Evolutionary conservation across 257 asterid genomes (phyloP), one percentile per base, ranked within the genome.

Genomic region (Solanum rostratum): DNA sequence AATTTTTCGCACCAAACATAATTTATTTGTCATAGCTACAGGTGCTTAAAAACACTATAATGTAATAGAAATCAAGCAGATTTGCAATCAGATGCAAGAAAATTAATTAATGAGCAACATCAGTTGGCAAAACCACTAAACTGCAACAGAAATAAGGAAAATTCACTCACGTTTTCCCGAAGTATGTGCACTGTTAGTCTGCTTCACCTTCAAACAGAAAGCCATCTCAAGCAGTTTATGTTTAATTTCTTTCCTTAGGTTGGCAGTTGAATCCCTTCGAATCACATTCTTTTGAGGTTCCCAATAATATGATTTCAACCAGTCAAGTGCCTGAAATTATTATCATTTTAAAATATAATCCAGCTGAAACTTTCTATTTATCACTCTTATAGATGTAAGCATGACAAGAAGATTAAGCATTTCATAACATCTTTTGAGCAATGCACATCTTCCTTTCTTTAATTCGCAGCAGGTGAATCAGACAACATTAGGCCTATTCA

Each of bases 281-380:
- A 94, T 91, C n/a, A 86, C 89, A 80, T 86, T 89, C 87, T 89
- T 95, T 89, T 95, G 99, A 79, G 97, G 97, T 78, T 91, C 93
- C 99, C 99, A 95, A 81, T 95, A 94, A 85, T 94, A 92, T 30
- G 92, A 92, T 84, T 91, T 85, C 93, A 95, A 89, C 99, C 98
- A 95, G 85, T 90, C 96, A 90, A 95, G 93, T 33, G 99, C 99
- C 99, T 93, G 92, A 84, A 88, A 84, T 43, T 37, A 65, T 55
- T 33, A 65, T 81, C 78, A 84, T 45, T 84, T 84, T 82, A 37
- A 84, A 57, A 60, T 53, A 85, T 41, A 27, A 50, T 18, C n/a
- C 81, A 55, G 60, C 43, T 57, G 68, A 68, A 50, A 33, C 80
- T 79, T 39, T 37, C 59, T 78, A 20, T 29, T 50, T 46, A 29